Evolutionary conservation across 306 rosid species (phyloP), one percentile per base, ranked within the genome.

Genomic region (Quercus alba): DNA sequence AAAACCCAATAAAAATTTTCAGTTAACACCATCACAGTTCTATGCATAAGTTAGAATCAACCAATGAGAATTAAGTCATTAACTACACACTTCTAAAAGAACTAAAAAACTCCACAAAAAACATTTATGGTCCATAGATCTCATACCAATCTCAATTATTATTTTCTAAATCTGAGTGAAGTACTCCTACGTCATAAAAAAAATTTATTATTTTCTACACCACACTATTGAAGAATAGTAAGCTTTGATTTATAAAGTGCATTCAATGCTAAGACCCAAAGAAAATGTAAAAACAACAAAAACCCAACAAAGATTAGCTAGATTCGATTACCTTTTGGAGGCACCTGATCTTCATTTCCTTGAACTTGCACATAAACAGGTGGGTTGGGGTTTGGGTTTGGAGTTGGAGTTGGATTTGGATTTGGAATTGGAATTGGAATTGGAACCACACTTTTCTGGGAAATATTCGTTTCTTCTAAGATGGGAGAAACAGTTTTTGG

Each of bases 381-480:
- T 13, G 78, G 73, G 26, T 67, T 13, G 35, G 23, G 20, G 18
- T 20, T 20, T 64, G 11, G 11, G 10, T 9, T 55, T 17, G 44
- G n/a, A 20, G 52, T 57, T 54, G 70, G 10, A 14, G 68, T 3
- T 49, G 54, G 52, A 12, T 0, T 46, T 46, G 51, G 13, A 44
- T 0, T 9, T 44, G 51, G 51, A 44, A 0, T 7, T 44, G 51
- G 51, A 11, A 2, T 46, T 46, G 78, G 30, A 73, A 70, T 56
- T 79, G 71, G 75, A 35, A 38, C 68, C 20, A 63, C 61, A 26
- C 30, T 70, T 76, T 87, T 84, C 70, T 82, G 82, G 15, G 93
- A 86, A 62, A 88, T 75, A 38, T 86, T 89, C 77, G 89, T 19
- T 52, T 89, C 89, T 56, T 91, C 90, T 4, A 89, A 28, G 77